Percentiles rank a stretch among this genome's conserved stretches.
phyloP scores from a whole-genome alignment of 129 eudicot genomes.

The sunflower (Helianthus annuus) region DNA sequence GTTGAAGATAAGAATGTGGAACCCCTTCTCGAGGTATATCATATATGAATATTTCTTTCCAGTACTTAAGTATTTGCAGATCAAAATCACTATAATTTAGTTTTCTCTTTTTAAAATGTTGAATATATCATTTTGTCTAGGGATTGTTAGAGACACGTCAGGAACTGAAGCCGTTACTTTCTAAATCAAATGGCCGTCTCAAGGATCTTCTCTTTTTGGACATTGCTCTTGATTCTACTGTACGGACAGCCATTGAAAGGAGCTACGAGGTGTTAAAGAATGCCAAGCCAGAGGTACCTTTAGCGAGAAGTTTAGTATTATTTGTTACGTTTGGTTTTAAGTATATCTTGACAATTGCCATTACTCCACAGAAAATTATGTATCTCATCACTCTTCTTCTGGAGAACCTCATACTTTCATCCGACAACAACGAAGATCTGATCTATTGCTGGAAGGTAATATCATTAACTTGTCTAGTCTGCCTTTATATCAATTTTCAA shows the following conservation, averaged over 20 bases:
- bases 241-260: conserved; percentile 88
- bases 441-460: conserved; percentile 94
- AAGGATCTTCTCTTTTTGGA: conserved; percentile 94
- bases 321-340: conserved; percentile 1
- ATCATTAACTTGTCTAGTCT: conserved; percentile 14
- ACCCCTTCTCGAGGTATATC: conserved; percentile 84
- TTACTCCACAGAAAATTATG: conserved; percentile 75
- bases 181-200: conserved; percentile 69
- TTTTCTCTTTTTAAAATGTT: neutral
- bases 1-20: conserved; percentile 90
- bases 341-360: conserved; percentile 1
- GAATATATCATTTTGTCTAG: conserved; percentile 34
- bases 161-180: conserved; percentile 82
- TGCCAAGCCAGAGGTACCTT: conserved; percentile 82
- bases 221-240: conserved; percentile 94
- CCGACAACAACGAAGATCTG: conserved; percentile 87
- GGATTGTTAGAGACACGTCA: conserved; percentile 91
- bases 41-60: neutral
- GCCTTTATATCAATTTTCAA: conserved; percentile 8
- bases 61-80: conserved; percentile 4
- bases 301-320: neutral
- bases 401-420: conserved; percentile 90
- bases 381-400: conserved; percentile 86
- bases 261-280: conserved; percentile 79
- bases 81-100: neutral